Evolutionary conservation across 1,284 basidiomycete species (phyloP), one percentile per base, ranked within the genome.

Genomic region (Thelephora terrestris): DNA sequence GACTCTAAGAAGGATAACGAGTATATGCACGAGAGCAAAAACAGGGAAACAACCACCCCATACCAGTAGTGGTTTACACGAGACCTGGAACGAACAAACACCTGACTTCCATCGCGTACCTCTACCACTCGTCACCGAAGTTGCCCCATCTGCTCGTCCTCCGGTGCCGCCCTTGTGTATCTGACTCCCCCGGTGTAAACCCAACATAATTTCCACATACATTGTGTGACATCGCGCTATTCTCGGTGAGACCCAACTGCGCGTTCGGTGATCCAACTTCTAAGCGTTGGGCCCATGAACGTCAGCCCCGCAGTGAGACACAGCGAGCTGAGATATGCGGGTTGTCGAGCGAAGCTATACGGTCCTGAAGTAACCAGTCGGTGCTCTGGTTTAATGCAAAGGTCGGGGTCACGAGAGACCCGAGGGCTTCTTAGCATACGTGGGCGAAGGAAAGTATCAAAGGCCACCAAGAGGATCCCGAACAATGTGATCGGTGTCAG

Each of bases 361-460:
- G 71, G 74, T 5, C 78, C 71, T 16, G 60, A 62, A 0, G 75
- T 79, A 55, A 81, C 64, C 49, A 81, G 70, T 37, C 61, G 69
- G 61, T 81, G 79, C n/a, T 65, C 60, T 2, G 75, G 73, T 53
- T 74, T 70, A 43, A 81, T 64, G 44, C 76, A 75, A 50, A 81
- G 69, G 53, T 79, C 77, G 60, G 79, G 1, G 79, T 81, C 64
- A 81, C 81, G 49, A 79, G 64, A 5, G 68, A 59, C 2, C 78
- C 79, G 29, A 71, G 67, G 46, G 62, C 60, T 45, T 54, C 61
- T 61, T 67, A 72, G 53, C 71, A 71, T 16, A n/a, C 53, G 55
- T 42, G 65, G 47, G 29, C 70, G 69, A 40, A 71, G 60, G 46
- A 61, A 43, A 49, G 71, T 66, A 9, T 78, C 79, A 9, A 71